These are phyloP conservation scores for Neoboletus brunneissimus DNA, from an alignment of 768 basidiomycete species.

Conservation along the genomic window DNA sequence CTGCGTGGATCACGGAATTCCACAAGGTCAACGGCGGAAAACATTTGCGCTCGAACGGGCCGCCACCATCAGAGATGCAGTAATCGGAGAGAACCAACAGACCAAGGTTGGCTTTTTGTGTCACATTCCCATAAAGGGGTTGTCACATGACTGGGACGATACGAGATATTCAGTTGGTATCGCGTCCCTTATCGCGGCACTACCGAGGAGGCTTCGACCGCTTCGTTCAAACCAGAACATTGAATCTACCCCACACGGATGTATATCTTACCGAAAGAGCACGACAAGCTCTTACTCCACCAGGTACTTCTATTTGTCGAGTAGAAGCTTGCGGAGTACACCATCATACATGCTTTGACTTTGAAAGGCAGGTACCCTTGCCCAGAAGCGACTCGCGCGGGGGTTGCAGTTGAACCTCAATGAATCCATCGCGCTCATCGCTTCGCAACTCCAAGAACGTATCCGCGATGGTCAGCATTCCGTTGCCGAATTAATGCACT, in stretches of 20 bases:
- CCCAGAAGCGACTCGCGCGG: constrained; percentile 93
- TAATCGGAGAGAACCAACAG: constrained; percentile 3
- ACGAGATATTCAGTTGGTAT: not conserved
- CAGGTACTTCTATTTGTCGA: constrained; percentile 40
- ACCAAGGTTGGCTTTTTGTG: not conserved
- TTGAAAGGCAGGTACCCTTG: constrained; percentile 82
- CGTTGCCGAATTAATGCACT: constrained; percentile 90
- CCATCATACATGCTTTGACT: not conserved
- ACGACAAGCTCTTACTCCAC: constrained; percentile 71
- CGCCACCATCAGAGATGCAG: constrained; percentile 2
- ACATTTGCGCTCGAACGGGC: not conserved
- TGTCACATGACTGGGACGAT: constrained; percentile 10
- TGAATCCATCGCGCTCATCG: constrained; percentile 88
- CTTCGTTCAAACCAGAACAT: not conserved
- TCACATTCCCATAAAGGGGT: constrained; percentile 1
- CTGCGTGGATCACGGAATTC: not conserved
- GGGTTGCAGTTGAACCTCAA: constrained; percentile 83
- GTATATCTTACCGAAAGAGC: constrained; percentile 73
- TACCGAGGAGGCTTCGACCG: not conserved
- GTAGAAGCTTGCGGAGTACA: not conserved
- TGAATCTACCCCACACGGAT: constrained; percentile 35
- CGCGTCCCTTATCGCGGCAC: constrained; percentile 10
- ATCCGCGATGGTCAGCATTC: constrained; percentile 88
- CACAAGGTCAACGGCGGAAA: not conserved
- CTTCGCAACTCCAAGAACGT: constrained; percentile 88